Evolutionary conservation across 192 early-diverging fungal species (phyloP), one percentile per base, ranked within the genome.

Genomic region (Thamnidium elegans): DNA sequence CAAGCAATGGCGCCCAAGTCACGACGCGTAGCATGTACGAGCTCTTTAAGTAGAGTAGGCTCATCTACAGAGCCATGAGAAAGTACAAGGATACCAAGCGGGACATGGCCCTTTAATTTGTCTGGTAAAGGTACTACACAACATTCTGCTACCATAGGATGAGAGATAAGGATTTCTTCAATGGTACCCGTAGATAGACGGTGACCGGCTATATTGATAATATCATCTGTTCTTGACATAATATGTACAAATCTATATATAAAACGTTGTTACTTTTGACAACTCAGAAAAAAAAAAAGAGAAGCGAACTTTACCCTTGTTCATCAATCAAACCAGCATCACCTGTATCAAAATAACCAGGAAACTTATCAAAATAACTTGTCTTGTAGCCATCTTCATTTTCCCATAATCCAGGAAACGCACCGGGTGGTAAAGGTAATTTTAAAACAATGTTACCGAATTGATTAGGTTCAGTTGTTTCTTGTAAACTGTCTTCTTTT

Each of bases 151-250:
- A 90, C 79, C 7, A 69, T 74, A 0, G 64, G 69, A 71, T 92
- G 88, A 11, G 77, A 75, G 13, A 87, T 78, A 3, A 96, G 73
- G 15, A 90, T 84, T 63, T 89, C 83, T 58, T 96, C 94, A 20
- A 92, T 82, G 0, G 84, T 85, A 31, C 90, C 90, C 19, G 90
- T 90, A 7, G 87, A 89, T 4, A 96, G 75, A 0, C 94, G 87
- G 69, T 96, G 94, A 30, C 69, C 69, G 0, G 94, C 92, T 0
- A 92, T 89, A 67, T 96, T 94, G 70, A 96, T 90, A 43, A 96
- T 83, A 58, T 90, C 87, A 65, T 88, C 87, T 4, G 84, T 86
- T 47, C 89, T 81, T 45, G 87, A 89, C 71, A 87, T 74, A 13
- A 90, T 76, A 47, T 86, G 85, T 23, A 90, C 82, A 64, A 86